These are phyloP conservation scores for Neofusicoccum laricinum DNA, from an alignment of 2,329 filamentous ascomycete species.

Conservation along the genomic window DNA sequence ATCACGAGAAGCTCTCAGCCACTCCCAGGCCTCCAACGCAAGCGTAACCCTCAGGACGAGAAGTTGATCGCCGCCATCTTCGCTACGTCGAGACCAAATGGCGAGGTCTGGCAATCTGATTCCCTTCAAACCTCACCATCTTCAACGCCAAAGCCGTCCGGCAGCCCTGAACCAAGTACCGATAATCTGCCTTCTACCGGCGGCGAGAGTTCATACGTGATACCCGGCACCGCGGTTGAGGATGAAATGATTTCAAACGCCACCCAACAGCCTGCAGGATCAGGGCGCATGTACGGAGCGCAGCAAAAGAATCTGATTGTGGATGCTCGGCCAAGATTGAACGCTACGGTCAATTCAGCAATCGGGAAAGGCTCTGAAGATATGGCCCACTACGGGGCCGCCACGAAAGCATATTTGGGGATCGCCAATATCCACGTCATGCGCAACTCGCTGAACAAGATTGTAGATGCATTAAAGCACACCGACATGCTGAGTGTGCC, in stretches of 20 bases:
- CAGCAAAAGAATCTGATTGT: constrained; percentile 94
- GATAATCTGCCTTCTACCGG: constrained; percentile 31
- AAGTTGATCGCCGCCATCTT: constrained; percentile 91
- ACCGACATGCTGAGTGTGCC: constrained; percentile 81
- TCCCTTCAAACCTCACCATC: constrained; percentile 8
- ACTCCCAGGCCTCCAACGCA: constrained; percentile 77
- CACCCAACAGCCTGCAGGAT: constrained; percentile 46
- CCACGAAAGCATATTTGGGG: constrained; percentile 85
- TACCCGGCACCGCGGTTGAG: constrained; percentile 24
- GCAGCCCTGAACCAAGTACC: constrained; percentile 33
- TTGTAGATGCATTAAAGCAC: constrained; percentile 88
- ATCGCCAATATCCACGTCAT: constrained; percentile 99
- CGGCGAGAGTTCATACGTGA: constrained; percentile 32
- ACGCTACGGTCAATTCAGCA: constrained; percentile 91
- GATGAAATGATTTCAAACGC: constrained; percentile 68
- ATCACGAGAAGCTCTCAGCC: constrained; percentile 95
- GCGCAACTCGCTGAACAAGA: constrained; percentile 82
- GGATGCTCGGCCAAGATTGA: constrained; percentile 89
- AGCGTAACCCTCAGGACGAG: constrained; percentile 93
- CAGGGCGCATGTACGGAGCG: constrained; percentile 69
- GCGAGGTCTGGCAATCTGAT: constrained; percentile 5
- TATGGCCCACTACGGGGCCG: constrained; percentile 94
- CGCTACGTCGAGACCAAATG: constrained; percentile 55
- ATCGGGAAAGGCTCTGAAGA: constrained; percentile 93
- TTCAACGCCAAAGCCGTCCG: constrained; percentile 25